These are phyloP conservation scores for Udeniomyces megalosporus DNA, from an alignment of 768 basidiomycete genomes.

Conservation along the genomic window DNA sequence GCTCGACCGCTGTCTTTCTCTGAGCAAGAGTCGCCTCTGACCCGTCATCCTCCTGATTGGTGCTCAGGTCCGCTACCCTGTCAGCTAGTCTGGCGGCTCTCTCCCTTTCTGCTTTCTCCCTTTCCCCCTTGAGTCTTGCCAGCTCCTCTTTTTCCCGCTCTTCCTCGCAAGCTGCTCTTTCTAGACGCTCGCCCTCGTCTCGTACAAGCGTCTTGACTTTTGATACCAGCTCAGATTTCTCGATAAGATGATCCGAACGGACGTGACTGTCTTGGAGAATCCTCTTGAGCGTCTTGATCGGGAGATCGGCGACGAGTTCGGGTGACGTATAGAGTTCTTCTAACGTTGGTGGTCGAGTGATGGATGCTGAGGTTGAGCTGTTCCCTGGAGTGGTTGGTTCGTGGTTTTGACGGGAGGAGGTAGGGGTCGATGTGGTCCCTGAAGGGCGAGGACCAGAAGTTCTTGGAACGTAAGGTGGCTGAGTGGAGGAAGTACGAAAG, in stretches of 20 bases:
- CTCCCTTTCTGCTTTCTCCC: neutral
- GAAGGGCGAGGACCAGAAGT: too few relatives aligned
- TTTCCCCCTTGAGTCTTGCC: neutral
- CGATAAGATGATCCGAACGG: slow-evolving; percentile 44
- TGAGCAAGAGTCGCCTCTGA: neutral
- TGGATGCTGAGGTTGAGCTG: slow-evolving; percentile 46
- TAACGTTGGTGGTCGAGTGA: slow-evolving; percentile 30
- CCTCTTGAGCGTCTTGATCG: slow-evolving; percentile 34
- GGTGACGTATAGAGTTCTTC: slow-evolving; percentile 14
- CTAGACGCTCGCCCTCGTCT: slow-evolving; percentile 3
- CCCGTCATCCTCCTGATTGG: too few relatives aligned
- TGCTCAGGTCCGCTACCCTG: too few relatives aligned
- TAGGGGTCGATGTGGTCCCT: slow-evolving; percentile 48
- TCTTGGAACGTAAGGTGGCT: too few relatives aligned
- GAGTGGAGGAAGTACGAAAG: too few relatives aligned
- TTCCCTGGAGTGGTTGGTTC: slow-evolving; percentile 23
- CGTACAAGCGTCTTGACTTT: neutral
- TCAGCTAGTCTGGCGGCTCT: neutral
- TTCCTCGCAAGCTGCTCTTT: neutral
- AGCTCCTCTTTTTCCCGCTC: neutral
- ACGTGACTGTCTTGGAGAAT: slow-evolving; percentile 44
- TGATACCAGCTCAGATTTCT: slow-evolving; percentile 12
- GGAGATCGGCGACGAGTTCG: slow-evolving; percentile 44
- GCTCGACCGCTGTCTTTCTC: neutral
- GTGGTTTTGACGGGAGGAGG: slow-evolving; percentile 49